These are phyloP conservation scores for Cercophora sp. DNA, from an alignment of 495 filamentous ascomycete genomes.

Conservation along the genomic window DNA sequence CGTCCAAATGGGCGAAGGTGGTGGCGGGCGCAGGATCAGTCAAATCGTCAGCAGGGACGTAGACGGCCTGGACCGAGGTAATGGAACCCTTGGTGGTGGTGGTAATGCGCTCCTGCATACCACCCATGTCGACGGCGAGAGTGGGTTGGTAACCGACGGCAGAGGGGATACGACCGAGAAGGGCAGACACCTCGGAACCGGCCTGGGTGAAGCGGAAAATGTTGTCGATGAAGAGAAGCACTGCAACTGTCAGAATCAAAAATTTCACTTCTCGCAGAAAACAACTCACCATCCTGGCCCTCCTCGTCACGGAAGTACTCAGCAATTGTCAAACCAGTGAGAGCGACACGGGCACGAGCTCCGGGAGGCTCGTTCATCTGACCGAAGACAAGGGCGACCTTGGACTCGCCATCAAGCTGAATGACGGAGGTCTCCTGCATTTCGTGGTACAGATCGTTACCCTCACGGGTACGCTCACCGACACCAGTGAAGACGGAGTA, in stretches of 20 bases:
- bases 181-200: conserved; percentile 99
- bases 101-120: conserved; percentile 99
- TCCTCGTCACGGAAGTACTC: conserved; percentile 98
- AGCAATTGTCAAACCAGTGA: conserved; percentile 84
- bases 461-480: conserved; percentile 99
- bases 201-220: conserved; percentile 99
- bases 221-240: conserved; percentile 99
- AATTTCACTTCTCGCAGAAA: not conserved
- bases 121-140: conserved; percentile 99
- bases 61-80: conserved; percentile 99
- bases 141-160: conserved; percentile 99
- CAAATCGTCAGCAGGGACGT: conserved; percentile 99
- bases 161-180: conserved; percentile 99
- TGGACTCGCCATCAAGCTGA: conserved; percentile 97
- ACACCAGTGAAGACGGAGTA: conserved; percentile 99
- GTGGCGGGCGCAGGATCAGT: conserved; percentile 99
- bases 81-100: conserved; percentile 99
- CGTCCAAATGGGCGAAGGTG: conserved; percentile 99
- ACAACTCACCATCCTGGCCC: conserved; percentile 77
- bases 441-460: conserved; percentile 99
- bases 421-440: conserved; percentile 99
- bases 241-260: conserved; percentile 35
- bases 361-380: conserved; percentile 99
- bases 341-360: conserved; percentile 98
- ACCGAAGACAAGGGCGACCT: conserved; percentile 98